Conservation (phyloP, 257 asterid genomes). For the Nicotiana noctiflora region DNA sequence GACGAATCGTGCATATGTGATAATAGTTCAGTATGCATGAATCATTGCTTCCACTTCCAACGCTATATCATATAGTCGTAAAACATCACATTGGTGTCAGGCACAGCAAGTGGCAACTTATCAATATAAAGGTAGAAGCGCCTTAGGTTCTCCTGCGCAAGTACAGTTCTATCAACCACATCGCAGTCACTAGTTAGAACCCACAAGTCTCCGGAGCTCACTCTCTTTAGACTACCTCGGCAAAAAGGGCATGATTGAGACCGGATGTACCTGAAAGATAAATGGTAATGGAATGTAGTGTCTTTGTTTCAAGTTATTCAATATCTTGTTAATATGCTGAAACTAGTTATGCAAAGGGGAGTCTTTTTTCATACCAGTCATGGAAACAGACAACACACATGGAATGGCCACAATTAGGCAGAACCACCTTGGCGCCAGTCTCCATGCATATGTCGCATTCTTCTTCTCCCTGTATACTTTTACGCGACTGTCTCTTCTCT, state of each 20-base stretch:
- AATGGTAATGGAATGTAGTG: background rate
- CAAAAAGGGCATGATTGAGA: slow-evolving; percentile 60
- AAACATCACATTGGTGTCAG: slow-evolving; percentile 33
- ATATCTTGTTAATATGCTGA: background rate
- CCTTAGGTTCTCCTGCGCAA: slow-evolving; percentile 45
- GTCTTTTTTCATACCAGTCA: slow-evolving; percentile 33
- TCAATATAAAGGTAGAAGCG: slow-evolving; percentile 46
- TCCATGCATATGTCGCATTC: slow-evolving; percentile 81
- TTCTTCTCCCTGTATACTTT: slow-evolving; percentile 32
- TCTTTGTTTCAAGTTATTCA: background rate
- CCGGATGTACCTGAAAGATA: slow-evolving; percentile 25
- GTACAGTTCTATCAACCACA: slow-evolving; percentile 34
- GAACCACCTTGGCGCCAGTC: slow-evolving; percentile 32
- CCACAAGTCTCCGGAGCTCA: slow-evolving; percentile 46
- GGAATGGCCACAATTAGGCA: slow-evolving; percentile 63
- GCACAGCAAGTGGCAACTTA: slow-evolving; percentile 33
- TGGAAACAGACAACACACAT: slow-evolving; percentile 49
- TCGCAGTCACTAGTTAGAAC: slow-evolving; percentile 38
- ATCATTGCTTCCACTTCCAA: background rate
- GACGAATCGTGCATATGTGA: background rate
- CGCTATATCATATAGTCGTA: slow-evolving; percentile 43
- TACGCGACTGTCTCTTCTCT: slow-evolving; percentile 9
- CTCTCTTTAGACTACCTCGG: slow-evolving; percentile 50
- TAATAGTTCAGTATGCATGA: background rate
- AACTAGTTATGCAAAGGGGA: background rate